Evolutionary conservation across 306 rosid genomes (phyloP).

Genomic region (Neltuma alba): DNA sequence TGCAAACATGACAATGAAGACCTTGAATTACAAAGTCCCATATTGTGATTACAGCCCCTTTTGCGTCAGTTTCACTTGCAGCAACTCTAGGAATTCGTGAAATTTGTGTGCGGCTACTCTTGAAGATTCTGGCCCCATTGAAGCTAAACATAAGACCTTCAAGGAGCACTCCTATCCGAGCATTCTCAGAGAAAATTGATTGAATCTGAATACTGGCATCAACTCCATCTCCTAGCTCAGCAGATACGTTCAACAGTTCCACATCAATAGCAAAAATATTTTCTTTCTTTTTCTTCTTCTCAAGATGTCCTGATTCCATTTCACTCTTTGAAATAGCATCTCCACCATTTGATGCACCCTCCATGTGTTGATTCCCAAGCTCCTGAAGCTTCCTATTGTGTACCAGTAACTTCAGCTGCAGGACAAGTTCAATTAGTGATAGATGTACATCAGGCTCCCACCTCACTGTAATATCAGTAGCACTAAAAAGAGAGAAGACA

Average conservation of each 20-base stretch:
- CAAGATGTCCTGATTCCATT: constrained; percentile 54
- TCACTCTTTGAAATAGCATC: constrained; percentile 57
- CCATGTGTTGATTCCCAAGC: constrained; percentile 46
- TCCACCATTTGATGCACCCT: constrained; percentile 41
- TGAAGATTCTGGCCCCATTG: constrained; percentile 70
- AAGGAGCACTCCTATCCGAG: constrained; percentile 88
- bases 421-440: constrained; percentile 73
- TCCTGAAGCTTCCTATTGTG: constrained; percentile 71
- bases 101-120: constrained; percentile 91
- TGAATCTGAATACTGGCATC: constrained; percentile 77
- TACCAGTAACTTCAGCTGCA: constrained; percentile 63
- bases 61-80: constrained; percentile 54
- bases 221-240: constrained; percentile 95
- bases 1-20: constrained; percentile 73
- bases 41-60: constrained; percentile 46
- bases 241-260: constrained; percentile 77
- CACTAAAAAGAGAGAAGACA: constrained; percentile 89
- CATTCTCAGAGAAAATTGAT: constrained; percentile 98
- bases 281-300: constrained; percentile 72
- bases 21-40: constrained; percentile 99
- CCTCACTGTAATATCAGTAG: constrained; percentile 71
- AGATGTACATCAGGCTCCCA: constrained; percentile 97
- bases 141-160: constrained; percentile 78
- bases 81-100: constrained; percentile 83
- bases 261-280: constrained; percentile 87